phyloP scores from a whole-genome alignment of 768 basidiomycete genomes.

The Gelatoporia subvermispora region DNA sequence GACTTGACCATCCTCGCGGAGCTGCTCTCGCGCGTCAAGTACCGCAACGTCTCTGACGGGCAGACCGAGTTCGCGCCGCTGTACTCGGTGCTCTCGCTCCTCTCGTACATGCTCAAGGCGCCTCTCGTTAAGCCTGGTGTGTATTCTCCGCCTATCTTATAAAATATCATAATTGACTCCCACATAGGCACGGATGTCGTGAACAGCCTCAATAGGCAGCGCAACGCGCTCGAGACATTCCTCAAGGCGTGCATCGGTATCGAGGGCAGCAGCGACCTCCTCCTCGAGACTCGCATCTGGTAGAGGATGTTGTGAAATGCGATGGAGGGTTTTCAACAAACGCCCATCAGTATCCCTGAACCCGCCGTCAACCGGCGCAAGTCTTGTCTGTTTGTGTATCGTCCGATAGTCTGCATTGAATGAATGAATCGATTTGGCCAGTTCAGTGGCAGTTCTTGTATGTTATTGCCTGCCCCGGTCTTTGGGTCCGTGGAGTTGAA shows the following conservation, averaged over 20 bases:
- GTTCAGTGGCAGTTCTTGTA: too few relatives aligned
- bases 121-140: conserved; percentile 90
- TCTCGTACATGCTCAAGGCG: conserved; percentile 97
- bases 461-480: too few relatives aligned
- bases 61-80: conserved; percentile 71
- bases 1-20: conserved; percentile 92
- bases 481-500: too few relatives aligned
- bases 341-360: not conserved
- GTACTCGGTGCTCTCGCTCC: conserved; percentile 87
- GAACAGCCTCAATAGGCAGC: conserved; percentile 92
- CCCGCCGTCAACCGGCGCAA: too few relatives aligned
- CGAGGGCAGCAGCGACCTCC: conserved; percentile 76
- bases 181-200: conserved; percentile 78
- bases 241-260: conserved; percentile 91
- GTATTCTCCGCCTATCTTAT: conserved; percentile 8
- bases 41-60: conserved; percentile 52
- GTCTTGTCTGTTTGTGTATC: too few relatives aligned
- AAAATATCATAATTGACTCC: not conserved
- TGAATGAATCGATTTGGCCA: too few relatives aligned
- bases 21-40: conserved; percentile 88
- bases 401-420: too few relatives aligned
- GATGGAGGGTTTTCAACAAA: not conserved
- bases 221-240: conserved; percentile 90
- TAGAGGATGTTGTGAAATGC: conserved; percentile 32
- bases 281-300: conserved; percentile 88